These are phyloP conservation scores for Hemileccinum rubropunctum DNA, from an alignment of 768 basidiomycete species.

Conservation along the genomic window DNA sequence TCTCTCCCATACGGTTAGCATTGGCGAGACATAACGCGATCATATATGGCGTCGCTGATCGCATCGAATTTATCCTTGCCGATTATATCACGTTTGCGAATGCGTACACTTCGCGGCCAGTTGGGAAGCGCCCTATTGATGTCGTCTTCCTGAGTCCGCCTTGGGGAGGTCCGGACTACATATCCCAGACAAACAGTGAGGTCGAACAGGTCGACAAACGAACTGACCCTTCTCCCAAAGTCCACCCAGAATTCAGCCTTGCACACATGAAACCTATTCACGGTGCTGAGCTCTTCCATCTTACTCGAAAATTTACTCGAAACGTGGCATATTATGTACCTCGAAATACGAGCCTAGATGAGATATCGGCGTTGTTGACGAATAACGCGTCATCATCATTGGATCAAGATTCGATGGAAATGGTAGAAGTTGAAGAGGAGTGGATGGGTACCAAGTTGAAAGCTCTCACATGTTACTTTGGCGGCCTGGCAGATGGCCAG, in stretches of 20 bases:
- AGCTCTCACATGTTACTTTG: slow-evolving; percentile 92
- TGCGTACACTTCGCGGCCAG: slow-evolving; percentile 38
- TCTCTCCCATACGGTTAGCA: slow-evolving; percentile 76
- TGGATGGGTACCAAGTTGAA: slow-evolving; percentile 96
- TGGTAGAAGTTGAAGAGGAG: slow-evolving; percentile 90
- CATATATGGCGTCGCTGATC: slow-evolving; percentile 91
- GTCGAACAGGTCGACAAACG: neutral
- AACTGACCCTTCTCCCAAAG: slow-evolving; percentile 8
- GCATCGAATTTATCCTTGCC: slow-evolving; percentile 89
- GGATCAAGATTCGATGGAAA: slow-evolving; percentile 38
- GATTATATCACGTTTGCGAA: slow-evolving; percentile 84
- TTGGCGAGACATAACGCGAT: slow-evolving; percentile 92
- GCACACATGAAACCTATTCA: slow-evolving; percentile 73
- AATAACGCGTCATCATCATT: neutral
- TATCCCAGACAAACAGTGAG: slow-evolving; percentile 29
- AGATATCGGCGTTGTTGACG: slow-evolving; percentile 57
- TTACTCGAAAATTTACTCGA: slow-evolving; percentile 66
- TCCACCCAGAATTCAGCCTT: slow-evolving; percentile 63
- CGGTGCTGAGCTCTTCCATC: slow-evolving; percentile 76
- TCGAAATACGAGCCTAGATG: slow-evolving; percentile 69
- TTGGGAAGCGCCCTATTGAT: slow-evolving; percentile 59
- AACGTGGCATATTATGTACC: slow-evolving; percentile 93
- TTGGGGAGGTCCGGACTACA: slow-evolving; percentile 87
- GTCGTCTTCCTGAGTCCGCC: slow-evolving; percentile 93
- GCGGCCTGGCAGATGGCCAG: slow-evolving; percentile 73